A percentile compares a stretch with the other conserved stretches of the same genome.
phyloP scores from a whole-genome alignment of 495 filamentous ascomycete genomes.

The Xylaria palmicola region DNA sequence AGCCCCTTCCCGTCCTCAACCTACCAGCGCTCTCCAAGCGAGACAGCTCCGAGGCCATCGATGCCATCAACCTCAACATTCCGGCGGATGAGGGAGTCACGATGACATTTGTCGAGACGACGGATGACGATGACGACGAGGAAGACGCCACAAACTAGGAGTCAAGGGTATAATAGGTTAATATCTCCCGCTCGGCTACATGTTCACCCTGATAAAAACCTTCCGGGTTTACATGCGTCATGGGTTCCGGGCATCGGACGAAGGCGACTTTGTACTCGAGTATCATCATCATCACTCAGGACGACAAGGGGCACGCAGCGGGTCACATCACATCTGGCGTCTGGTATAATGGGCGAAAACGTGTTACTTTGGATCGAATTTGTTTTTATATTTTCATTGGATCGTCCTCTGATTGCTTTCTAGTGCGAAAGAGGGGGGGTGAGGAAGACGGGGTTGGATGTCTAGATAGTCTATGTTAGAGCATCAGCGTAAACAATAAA shows the following conservation, averaged over 20 bases:
- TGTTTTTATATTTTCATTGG: background rate
- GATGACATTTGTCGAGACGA: constrained; percentile 50
- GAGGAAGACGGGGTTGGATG: background rate
- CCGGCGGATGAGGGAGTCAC: constrained; percentile 46
- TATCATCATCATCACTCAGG: background rate
- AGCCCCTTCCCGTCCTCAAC: constrained; percentile 23
- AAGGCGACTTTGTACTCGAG: background rate
- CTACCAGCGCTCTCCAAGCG: constrained; percentile 26
- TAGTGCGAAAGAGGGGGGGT: background rate
- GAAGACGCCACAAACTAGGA: constrained; percentile 1
- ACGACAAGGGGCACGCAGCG: background rate
- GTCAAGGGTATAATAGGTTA: constrained; percentile 4
- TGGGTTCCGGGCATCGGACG: background rate
- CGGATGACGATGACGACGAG: constrained; percentile 39
- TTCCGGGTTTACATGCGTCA: too few relatives aligned
- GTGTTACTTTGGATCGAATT: background rate
- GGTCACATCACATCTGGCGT: background rate
- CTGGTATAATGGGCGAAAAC: background rate
- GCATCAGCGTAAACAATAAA: constrained; percentile 1
- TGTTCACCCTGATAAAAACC: background rate
- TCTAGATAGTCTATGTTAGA: background rate
- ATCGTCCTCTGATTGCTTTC: background rate
- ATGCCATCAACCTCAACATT: constrained; percentile 51
- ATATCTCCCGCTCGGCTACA: constrained; percentile 8
- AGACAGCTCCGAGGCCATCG: constrained; percentile 35